Evolutionary conservation across 805 yeast genomes (phyloP), one percentile per base, ranked within the genome.

Genomic region (Brettanomyces naardenensis): DNA sequence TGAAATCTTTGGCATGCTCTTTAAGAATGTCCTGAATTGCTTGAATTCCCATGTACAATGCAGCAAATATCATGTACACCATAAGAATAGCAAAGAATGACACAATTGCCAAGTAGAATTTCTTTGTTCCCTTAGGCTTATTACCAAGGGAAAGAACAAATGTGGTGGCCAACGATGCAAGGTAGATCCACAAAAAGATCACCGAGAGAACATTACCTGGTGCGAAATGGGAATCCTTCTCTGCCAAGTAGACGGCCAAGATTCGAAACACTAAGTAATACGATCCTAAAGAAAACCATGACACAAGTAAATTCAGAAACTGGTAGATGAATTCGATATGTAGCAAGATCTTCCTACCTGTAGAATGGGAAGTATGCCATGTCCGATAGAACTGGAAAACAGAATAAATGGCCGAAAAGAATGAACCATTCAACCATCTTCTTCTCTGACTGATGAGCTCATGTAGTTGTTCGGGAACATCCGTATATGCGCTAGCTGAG

Each of bases 381-480:
- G 92, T 71, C 44, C 76, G 73, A 46, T 73, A 74, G 58, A 80
- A 78, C 59, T 89, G 95, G 41, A 78, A 73, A 39, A 86, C 72
- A 0, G 97, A 78, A 56, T 92, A 90, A 40, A 88, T 69, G 6
- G 95, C 92, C 0, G 97, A 97, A 63, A 92, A 90, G 53, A 92
- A 83, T 0, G 97, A 88, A 39, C 97, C 97, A 58, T 90, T 90
- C 47, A 90, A 72, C 97, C 97, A 92, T 63, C 97, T 77, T 57
- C 97, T 73, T 66, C 97, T 75, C 61, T 90, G 97, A 29, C 88
- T 71, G 23, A 92, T 80, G 45, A 90, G 80, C 53, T 89, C 96
- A 18, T 92, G 79, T 25, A 90, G 71, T 26, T 74, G 67, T 47
- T 84, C 95, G 5, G 97, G 97, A 33, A 89, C 97, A 71, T 92